Evolutionary conservation across 2,329 filamentous ascomycete species (phyloP).

Genomic region (Claviceps spartinae): DNA sequence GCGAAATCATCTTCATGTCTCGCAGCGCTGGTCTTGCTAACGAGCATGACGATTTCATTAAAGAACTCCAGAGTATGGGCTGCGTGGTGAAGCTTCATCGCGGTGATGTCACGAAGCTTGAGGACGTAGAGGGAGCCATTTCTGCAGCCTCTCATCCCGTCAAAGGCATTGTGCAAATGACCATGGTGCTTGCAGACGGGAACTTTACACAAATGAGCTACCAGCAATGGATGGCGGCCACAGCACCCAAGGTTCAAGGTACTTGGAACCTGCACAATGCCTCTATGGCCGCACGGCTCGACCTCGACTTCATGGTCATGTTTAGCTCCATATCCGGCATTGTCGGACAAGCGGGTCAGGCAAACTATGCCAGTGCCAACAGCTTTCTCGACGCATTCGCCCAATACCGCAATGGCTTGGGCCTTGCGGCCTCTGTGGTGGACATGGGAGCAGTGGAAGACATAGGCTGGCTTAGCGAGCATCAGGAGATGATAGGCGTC

Average conservation of each 20-base stretch:
- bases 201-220: slow-evolving; percentile 20
- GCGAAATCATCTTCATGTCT: slow-evolving; percentile 13
- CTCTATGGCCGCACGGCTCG: neutral
- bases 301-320: slow-evolving; percentile 25
- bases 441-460: slow-evolving; percentile 1
- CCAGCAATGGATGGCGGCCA: slow-evolving; percentile 15
- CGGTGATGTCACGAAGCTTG: slow-evolving; percentile 3
- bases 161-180: slow-evolving; percentile 21
- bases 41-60: slow-evolving; percentile 5
- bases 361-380: slow-evolving; percentile 29
- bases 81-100: slow-evolving; percentile 10
- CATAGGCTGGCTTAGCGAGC: neutral
- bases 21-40: slow-evolving; percentile 3
- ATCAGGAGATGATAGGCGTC: neutral
- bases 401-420: slow-evolving; percentile 11
- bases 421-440: neutral
- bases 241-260: slow-evolving; percentile 19
- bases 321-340: slow-evolving; percentile 22
- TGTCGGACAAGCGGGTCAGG: slow-evolving; percentile 22
- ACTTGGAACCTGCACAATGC: slow-evolving; percentile 23
- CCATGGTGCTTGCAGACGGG: slow-evolving; percentile 19
- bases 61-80: slow-evolving; percentile 10
- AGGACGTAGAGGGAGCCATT: slow-evolving; percentile 4
- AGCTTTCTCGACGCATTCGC: slow-evolving; percentile 25
- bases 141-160: slow-evolving; percentile 11